phyloP scores from a whole-genome alignment of 176 grass and related monocot genomes.

The Rhipidocladum racemiflorum region DNA sequence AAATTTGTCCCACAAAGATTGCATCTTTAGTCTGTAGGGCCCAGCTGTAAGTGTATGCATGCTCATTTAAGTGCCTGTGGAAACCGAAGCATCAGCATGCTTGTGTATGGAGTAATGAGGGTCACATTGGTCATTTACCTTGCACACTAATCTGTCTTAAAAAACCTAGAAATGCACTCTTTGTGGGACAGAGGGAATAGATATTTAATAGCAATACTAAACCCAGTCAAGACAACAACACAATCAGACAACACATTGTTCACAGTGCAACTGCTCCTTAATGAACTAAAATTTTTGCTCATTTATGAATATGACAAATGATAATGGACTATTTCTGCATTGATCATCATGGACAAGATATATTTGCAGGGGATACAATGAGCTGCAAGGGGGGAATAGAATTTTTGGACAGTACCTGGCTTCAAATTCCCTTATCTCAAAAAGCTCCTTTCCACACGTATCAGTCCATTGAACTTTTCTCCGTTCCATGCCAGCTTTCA shows the following conservation, averaged over 20 bases:
- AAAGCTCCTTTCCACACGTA: slow-evolving; percentile 91
- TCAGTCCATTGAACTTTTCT: slow-evolving; percentile 98
- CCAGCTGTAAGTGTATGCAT: too few species aligned
- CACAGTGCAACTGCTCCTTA: slow-evolving; percentile 8
- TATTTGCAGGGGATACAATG: neutral
- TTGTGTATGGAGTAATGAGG: too few species aligned
- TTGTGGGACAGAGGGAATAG: too few species aligned
- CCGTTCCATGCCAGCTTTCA: slow-evolving; percentile 58
- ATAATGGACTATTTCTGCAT: neutral
- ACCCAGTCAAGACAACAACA: neutral
- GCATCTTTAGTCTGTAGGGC: too few species aligned
- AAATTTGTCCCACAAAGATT: too few species aligned
- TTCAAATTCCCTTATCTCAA: slow-evolving; percentile 97
- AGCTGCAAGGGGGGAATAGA: neutral
- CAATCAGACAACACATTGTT: neutral
- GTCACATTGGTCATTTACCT: too few species aligned
- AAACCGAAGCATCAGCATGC: too few species aligned
- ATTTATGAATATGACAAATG: neutral
- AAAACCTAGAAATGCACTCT: too few species aligned
- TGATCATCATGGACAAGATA: neutral
- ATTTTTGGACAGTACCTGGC: slow-evolving; percentile 53
- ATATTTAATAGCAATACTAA: slow-evolving; percentile 1
- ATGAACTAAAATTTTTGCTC: slow-evolving; percentile 11
- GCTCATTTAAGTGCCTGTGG: too few species aligned
- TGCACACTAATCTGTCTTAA: too few species aligned